Conservation (phyloP, 148 eudicot species). For the Pharnaceum exiguum region DNA sequence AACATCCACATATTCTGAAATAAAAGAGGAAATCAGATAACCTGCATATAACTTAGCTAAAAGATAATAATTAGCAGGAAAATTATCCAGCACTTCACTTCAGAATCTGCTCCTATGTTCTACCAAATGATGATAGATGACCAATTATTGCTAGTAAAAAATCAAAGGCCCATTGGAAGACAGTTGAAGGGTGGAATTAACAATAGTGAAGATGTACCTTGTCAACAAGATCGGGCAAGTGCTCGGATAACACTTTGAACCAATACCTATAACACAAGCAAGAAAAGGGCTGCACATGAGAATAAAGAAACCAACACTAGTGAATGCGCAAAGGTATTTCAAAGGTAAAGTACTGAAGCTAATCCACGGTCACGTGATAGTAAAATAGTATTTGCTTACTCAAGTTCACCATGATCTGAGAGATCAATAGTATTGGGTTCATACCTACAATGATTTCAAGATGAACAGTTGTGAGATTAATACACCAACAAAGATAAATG, state of each 20-base stretch:
- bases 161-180: background rate
- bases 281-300: conserved; percentile 8
- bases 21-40: too few relatives aligned
- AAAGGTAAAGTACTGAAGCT: background rate
- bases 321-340: background rate
- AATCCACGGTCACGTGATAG: too few relatives aligned
- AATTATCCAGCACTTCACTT: too few relatives aligned
- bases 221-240: conserved; percentile 94
- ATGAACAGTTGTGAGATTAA: background rate
- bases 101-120: too few relatives aligned
- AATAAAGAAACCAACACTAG: background rate
- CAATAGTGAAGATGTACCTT: conserved; percentile 44
- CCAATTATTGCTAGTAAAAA: background rate
- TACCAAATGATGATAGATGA: too few relatives aligned
- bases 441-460: conserved; percentile 44
- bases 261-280: conserved; percentile 54
- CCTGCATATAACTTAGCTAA: too few relatives aligned
- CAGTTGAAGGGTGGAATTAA: background rate
- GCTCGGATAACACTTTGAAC: conserved; percentile 84
- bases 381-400: too few relatives aligned
- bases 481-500: background rate
- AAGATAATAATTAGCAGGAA: too few relatives aligned
- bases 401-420: conserved; percentile 76
- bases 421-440: conserved; percentile 97
- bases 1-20: too few relatives aligned